Evolutionary conservation across 2,329 filamentous ascomycete genomes (phyloP), one percentile per base, ranked within the genome.

Genomic region (Fusarium agapanthi): DNA sequence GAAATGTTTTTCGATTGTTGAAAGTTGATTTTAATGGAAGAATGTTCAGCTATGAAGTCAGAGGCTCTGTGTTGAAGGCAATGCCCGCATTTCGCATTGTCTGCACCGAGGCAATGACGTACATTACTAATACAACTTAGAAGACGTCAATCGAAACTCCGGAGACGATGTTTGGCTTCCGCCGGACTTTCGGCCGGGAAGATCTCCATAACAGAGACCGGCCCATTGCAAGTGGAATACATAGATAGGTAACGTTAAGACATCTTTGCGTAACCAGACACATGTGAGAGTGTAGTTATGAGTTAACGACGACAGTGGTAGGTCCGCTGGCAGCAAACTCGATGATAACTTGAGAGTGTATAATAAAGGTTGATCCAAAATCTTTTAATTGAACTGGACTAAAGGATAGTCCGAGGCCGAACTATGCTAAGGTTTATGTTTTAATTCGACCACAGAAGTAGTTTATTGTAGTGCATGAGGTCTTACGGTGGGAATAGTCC

Each of bases 101-200:
- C 44, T 50, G 66, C 32, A 50, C 14, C 51, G 54, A 62, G 37
- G 51, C 63, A 63, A 69, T 69, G 71, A 74, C 63, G 67, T 63
- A 72, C 62, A 77, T 77, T 77, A 77, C 65, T 77, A 77, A 77
- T 77, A 72, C 75, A 35, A 32, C 26, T 37, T 61, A 61, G 43
- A 50, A 59, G 61, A 59, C 45, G 45, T 47, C 37, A 58, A 65
- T 59, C 41, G 41, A 57, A 59, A 38, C 56, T 50, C 47, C 53
- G 34, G 50, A 41, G 32, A 64, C 65, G 51, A 62, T 70, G 43
- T 62, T 54, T 56, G 51, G 40, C 35, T 60, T 45, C 30, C 55
- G 47, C 62, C 45, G 53, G 60, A 45, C 44, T 61, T 50, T 47
- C 44, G 24, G 43, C 43, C 45, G 48, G 34, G 48, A 51, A 59